Conservation (phyloP, 768 basidiomycete species). For the Boletus subcaerulescens region DNA sequence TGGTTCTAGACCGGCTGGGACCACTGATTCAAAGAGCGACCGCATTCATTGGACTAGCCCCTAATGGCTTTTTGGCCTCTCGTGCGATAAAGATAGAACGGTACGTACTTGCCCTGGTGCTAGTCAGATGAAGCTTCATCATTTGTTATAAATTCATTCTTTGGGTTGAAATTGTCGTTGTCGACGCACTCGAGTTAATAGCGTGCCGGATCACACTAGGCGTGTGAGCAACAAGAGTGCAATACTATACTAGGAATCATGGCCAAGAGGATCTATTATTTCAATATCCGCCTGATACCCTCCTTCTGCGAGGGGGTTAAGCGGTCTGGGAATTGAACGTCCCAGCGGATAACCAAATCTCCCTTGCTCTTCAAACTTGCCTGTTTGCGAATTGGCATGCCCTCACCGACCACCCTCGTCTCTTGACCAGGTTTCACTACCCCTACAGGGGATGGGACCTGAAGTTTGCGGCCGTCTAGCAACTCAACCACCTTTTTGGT, state of each 20-base stretch:
- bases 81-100: no score
- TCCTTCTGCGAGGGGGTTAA: slow-evolving; percentile 79
- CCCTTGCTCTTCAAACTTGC: slow-evolving; percentile 70
- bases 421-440: slow-evolving; percentile 77
- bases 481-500: slow-evolving; percentile 58
- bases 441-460: slow-evolving; percentile 60
- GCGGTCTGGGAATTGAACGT: slow-evolving; percentile 78
- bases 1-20: neutral
- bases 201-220: slow-evolving; percentile 1
- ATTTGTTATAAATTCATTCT: no score
- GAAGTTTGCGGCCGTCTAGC: slow-evolving; percentile 78
- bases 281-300: slow-evolving; percentile 66
- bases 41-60: no score
- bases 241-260: slow-evolving; percentile 7
- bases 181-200: neutral
- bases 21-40: no score
- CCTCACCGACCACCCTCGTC: slow-evolving; percentile 69
- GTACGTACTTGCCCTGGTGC: no score
- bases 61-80: no score
- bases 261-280: slow-evolving; percentile 21
- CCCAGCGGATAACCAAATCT: slow-evolving; percentile 79
- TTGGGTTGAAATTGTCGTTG: no score
- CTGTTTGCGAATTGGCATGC: slow-evolving; percentile 89
- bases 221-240: slow-evolving; percentile 9
- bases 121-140: no score